These are phyloP conservation scores for Lepidium campestre DNA, from an alignment of 441 rosid species.

Conservation along the genomic window DNA sequence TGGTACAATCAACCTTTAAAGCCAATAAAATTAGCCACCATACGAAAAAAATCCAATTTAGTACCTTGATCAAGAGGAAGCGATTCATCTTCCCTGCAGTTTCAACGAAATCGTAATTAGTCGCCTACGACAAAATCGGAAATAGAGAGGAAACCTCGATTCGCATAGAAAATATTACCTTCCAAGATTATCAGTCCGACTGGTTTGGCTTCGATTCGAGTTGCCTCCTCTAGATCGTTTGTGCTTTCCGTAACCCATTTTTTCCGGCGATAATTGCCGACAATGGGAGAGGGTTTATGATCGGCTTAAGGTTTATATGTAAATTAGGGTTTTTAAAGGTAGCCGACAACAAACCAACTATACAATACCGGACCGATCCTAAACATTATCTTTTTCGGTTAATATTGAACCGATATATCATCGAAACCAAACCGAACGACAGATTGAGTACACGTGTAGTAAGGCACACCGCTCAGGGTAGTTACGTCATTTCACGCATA, in stretches of 20 bases:
- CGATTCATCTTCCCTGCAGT: constrained; percentile 76
- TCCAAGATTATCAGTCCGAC: constrained; percentile 37
- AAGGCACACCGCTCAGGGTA: background rate
- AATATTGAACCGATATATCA: background rate
- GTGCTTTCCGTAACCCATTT: constrained; percentile 65
- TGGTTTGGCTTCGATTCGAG: constrained; percentile 52
- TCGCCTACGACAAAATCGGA: background rate
- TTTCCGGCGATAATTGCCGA: constrained; percentile 12
- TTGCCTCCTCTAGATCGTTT: constrained; percentile 50
- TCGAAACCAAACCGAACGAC: background rate
- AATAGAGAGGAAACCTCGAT: background rate
- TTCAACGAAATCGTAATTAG: background rate
- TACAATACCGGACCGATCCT: background rate
- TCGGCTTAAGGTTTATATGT: constrained; percentile 20
- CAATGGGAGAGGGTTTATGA: constrained; percentile 22
- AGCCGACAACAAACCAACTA: background rate
- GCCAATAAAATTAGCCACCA: background rate
- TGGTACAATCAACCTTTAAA: background rate
- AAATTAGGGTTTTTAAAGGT: constrained; percentile 1
- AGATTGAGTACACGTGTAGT: background rate
- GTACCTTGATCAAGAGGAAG: constrained; percentile 71
- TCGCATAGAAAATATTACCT: constrained; percentile 24
- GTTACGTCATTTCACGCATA: background rate
- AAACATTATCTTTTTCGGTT: background rate
- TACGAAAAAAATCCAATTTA: background rate